Percentiles rank a stretch among this genome's conserved stretches.
These are phyloP conservation scores for Psilocybe sp. DNA, from an alignment of 768 basidiomycete species.

Conservation along the genomic window DNA sequence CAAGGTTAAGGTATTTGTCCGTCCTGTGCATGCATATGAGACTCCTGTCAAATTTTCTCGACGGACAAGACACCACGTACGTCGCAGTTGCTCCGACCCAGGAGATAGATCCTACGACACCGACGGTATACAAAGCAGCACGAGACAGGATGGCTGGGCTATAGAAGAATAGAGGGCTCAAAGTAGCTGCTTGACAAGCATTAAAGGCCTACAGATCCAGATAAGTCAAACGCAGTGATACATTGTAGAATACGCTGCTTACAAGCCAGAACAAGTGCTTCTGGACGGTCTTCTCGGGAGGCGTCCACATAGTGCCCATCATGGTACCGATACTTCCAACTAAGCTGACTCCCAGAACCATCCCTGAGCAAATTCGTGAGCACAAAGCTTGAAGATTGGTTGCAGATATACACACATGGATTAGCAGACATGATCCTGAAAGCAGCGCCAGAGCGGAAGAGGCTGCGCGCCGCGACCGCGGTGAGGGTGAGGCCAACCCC, in stretches of 20 bases:
- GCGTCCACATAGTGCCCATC: conserved; percentile 78
- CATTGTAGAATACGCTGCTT: conserved; percentile 19
- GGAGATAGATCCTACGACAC: conserved; percentile 80
- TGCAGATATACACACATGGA: conserved; percentile 54
- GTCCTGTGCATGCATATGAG: conserved; percentile 34
- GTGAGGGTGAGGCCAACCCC: conserved; percentile 77
- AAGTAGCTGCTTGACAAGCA: conserved; percentile 79
- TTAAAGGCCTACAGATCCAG: conserved; percentile 64
- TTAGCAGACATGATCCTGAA: conserved; percentile 80
- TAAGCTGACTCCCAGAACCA: conserved; percentile 79
- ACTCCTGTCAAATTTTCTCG: not conserved
- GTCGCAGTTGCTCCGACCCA: conserved; percentile 88
- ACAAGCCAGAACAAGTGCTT: conserved; percentile 85
- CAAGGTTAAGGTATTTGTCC: conserved; percentile 83
- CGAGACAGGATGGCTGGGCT: conserved; percentile 82
- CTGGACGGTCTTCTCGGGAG: conserved; percentile 71
- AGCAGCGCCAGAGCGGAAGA: conserved; percentile 68
- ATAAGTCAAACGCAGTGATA: not conserved
- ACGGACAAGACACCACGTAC: conserved; percentile 31
- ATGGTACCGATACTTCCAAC: conserved; percentile 80
- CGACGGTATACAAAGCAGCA: conserved; percentile 85
- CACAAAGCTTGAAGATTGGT: not conserved
- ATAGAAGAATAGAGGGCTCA: conserved; percentile 88
- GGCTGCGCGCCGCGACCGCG: conserved; percentile 72
- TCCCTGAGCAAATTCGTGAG: conserved; percentile 43